Evolutionary conservation across 2,329 filamentous ascomycete genomes (phyloP).

Genomic region (Microcyclospora tardicrescens): DNA sequence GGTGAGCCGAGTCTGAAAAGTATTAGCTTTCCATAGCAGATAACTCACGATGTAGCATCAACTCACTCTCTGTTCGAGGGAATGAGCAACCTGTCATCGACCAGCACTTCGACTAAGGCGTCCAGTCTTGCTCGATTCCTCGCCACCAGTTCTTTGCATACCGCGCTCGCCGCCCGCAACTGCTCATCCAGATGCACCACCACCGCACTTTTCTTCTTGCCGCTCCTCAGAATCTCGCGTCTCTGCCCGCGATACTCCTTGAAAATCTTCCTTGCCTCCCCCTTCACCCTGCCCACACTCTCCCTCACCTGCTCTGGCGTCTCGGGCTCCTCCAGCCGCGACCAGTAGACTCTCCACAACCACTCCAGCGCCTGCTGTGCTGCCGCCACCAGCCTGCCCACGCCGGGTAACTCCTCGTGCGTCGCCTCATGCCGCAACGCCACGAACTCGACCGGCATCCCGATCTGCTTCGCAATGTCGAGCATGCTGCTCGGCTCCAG

Average conservation of each 20-base stretch:
- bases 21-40: slow-evolving; percentile 3
- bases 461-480: slow-evolving; percentile 53
- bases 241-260: slow-evolving; percentile 14
- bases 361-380: slow-evolving; percentile 60
- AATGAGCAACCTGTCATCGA: slow-evolving; percentile 25
- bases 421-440: slow-evolving; percentile 82
- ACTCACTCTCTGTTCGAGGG: slow-evolving; percentile 24
- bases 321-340: slow-evolving; percentile 28
- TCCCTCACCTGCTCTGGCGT: slow-evolving; percentile 14
- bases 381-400: slow-evolving; percentile 58
- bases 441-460: slow-evolving; percentile 65
- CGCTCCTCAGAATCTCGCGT: slow-evolving; percentile 18
- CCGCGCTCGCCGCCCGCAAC: slow-evolving; percentile 3
- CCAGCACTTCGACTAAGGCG: slow-evolving; percentile 17
- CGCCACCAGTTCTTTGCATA: slow-evolving; percentile 6
- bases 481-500: slow-evolving; percentile 56
- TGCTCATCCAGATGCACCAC: slow-evolving; percentile 3
- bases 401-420: slow-evolving; percentile 71
- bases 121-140: slow-evolving; percentile 4
- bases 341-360: slow-evolving; percentile 89
- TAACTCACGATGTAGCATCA: no score
- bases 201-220: slow-evolving; percentile 13
- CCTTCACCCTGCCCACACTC: slow-evolving; percentile 23
- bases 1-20: slow-evolving; percentile 17
- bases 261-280: slow-evolving; percentile 13